Base-by-base conservation (phyloP, 306 rosid species). In the Alnus rubra region DNA sequence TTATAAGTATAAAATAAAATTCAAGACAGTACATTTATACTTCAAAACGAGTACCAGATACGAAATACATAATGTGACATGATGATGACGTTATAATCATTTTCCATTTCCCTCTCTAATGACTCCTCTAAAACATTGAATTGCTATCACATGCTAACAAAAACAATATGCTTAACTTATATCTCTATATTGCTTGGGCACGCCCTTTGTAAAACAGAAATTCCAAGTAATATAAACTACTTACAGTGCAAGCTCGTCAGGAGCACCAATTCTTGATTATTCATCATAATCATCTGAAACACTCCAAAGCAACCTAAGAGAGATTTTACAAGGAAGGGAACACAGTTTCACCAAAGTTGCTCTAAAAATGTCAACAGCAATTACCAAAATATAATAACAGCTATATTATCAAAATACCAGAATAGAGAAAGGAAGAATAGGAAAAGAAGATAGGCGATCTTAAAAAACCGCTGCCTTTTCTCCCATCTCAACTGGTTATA, bases 401-500 rank as follows among this genome's bases (percentile, higher is more conserved):
- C 52, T 49, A 69, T 77, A 9, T 44, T 51, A 55, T 70, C 62
- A 71, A 48, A 64, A 59, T 89, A 92, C 98, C 97, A 89, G 79
- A 89, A 67, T 73, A 92, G 68, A 49, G 92, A 89, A 54, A 87
- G 2, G 74, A 90, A 45, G 72, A 92, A 89, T 4, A 86, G 82
- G 69, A 82, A 0, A 59, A 89, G 9, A 53, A 89, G 80, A 78
- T 94, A 85, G 62, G 30, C 88, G 50, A 89, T 87, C 88, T 92
- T 92, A 56, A 80, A 71, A 37, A 75, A 77, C 51, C 97, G 87
- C 80, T 58, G 87, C 80, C 74, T 91, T 86, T 93, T 95, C 88
- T 95, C 99, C 87, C 81, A 68, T 73, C 77, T 88, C 81, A 95
- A 82, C 60, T 91, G 89, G 55, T 80, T 92, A 84, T 87, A 95